phyloP scores from a whole-genome alignment of 2,329 filamentous ascomycete genomes.

The Paramyrothecium roridum region DNA sequence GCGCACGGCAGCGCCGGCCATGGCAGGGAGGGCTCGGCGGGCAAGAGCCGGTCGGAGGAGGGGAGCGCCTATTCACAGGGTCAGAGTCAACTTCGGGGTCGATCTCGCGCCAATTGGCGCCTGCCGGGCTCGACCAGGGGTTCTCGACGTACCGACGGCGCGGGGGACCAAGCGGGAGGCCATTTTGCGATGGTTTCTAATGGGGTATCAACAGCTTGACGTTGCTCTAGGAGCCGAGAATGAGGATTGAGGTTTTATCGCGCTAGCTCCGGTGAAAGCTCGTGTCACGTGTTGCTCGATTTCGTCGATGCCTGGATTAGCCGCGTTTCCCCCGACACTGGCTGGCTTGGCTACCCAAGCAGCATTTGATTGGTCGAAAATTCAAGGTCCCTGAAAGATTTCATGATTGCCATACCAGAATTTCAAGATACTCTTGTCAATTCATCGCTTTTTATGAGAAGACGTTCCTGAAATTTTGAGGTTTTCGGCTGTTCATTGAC shows the following conservation, averaged over 20 bases:
- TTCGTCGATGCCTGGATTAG: constrained; percentile 15
- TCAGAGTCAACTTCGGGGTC: constrained; percentile 13
- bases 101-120: constrained; percentile 5
- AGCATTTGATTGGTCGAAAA: constrained; percentile 23
- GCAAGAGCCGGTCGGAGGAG: constrained; percentile 81
- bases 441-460: constrained; percentile 9
- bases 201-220: constrained; percentile 45
- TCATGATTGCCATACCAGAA: constrained; percentile 15
- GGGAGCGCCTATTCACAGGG: constrained; percentile 66
- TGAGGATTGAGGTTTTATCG: constrained; percentile 51
- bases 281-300: constrained; percentile 30
- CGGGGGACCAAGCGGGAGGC: constrained; percentile 95
- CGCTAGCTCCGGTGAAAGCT: constrained; percentile 35
- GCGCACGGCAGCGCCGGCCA: constrained; percentile 67
- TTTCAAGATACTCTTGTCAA: constrained; percentile 12
- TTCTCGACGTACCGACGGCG: constrained; percentile 75
- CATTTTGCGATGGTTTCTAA: constrained; percentile 72
- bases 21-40: constrained; percentile 70
- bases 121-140: background rate
- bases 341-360: constrained; percentile 4
- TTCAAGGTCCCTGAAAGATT: constrained; percentile 25
- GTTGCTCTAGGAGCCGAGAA: constrained; percentile 41
- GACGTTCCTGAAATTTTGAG: too few species aligned
- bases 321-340: constrained; percentile 14
- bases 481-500: too few species aligned